Conservation (phyloP, 768 basidiomycete species). For the Agaricus sinodeliciosus region DNA sequence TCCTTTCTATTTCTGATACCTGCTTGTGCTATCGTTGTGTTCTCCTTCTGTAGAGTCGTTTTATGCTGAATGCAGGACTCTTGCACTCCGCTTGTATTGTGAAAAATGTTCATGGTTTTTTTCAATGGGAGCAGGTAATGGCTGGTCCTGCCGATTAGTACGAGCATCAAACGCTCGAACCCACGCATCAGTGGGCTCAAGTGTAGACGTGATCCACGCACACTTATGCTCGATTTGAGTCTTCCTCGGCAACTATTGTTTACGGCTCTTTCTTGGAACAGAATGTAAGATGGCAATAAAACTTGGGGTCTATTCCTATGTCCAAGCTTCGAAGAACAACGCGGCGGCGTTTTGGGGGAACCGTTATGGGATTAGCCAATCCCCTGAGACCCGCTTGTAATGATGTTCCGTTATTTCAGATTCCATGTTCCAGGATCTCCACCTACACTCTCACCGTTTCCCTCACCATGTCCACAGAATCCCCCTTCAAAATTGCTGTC, state of each 20-base stretch:
- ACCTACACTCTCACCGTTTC: not conserved
- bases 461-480: constrained; percentile 16
- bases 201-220: too few species aligned
- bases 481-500: constrained; percentile 33
- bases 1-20: not conserved
- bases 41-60: not conserved
- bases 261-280: too few species aligned
- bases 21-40: constrained; percentile 1
- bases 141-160: too few species aligned
- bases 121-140: too few species aligned
- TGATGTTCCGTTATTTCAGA: too few species aligned
- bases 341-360: not conserved
- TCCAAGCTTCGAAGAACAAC: too few species aligned
- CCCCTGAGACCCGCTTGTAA: too few species aligned
- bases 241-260: too few species aligned
- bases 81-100: not conserved
- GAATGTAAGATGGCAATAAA: not conserved
- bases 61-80: constrained; percentile 6
- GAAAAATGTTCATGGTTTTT: not conserved
- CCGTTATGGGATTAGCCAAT: too few species aligned
- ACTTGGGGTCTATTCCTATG: not conserved
- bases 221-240: too few species aligned
- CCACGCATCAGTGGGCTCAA: too few species aligned
- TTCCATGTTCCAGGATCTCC: not conserved
- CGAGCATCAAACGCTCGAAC: too few species aligned